Conservation (phyloP, 805 yeast species). For the Metschnikowia cerradonensis region DNA sequence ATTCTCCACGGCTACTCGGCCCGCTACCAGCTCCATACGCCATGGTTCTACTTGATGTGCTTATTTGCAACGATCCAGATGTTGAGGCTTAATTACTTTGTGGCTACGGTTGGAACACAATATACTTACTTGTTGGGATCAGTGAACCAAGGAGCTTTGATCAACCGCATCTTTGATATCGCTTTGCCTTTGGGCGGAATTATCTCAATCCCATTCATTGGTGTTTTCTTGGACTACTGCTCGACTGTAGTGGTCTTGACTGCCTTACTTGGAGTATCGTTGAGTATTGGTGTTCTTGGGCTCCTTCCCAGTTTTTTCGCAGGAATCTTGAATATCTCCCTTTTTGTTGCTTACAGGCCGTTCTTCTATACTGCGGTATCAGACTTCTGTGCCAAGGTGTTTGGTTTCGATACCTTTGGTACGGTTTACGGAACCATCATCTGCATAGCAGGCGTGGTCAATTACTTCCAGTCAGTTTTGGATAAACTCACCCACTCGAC, state of each 20-base stretch:
- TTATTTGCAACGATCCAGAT: constrained; percentile 51
- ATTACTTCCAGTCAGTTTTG: constrained; percentile 44
- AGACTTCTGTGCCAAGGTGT: constrained; percentile 59
- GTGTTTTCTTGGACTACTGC: constrained; percentile 46
- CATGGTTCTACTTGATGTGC: constrained; percentile 50
- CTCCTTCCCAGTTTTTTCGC: constrained; percentile 36
- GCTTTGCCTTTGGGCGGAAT: constrained; percentile 58
- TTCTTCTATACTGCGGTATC: constrained; percentile 55
- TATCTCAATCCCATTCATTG: constrained; percentile 51
- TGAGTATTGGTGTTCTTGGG: constrained; percentile 48
- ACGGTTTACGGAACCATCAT: constrained; percentile 55
- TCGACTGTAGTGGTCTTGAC: constrained; percentile 44
- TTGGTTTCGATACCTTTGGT: constrained; percentile 60
- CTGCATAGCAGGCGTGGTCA: constrained; percentile 49
- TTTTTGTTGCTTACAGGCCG: constrained; percentile 54
- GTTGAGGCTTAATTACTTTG: constrained; percentile 56
- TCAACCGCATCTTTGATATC: constrained; percentile 48
- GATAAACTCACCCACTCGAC: constrained; percentile 48
- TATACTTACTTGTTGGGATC: constrained; percentile 45
- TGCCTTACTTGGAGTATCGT: constrained; percentile 38
- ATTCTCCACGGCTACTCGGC: constrained; percentile 52
- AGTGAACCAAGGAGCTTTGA: constrained; percentile 29
- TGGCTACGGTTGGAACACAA: constrained; percentile 56
- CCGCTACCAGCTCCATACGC: constrained; percentile 45
- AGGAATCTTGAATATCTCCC: constrained; percentile 42